phyloP scores from a whole-genome alignment of 2,329 filamentous ascomycete species.

The Fusarium scirpi region DNA sequence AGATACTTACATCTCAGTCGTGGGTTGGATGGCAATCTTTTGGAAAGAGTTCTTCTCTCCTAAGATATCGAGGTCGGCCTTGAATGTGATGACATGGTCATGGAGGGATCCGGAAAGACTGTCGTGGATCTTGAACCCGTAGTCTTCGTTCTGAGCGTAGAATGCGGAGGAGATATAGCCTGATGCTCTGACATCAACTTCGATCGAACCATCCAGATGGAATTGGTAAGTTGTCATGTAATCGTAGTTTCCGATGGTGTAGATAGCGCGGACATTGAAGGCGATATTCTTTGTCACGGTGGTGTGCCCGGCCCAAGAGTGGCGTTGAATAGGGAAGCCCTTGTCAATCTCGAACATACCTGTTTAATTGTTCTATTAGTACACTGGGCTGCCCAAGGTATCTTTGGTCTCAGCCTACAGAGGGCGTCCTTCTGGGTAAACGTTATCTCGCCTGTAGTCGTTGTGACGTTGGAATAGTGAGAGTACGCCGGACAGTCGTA shows the following conservation, averaged over 20 bases:
- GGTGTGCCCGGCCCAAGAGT: not conserved
- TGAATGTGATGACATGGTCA: conserved; percentile 8
- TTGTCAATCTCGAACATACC: conserved; percentile 16
- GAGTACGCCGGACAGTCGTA: conserved; percentile 9
- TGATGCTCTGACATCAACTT: not conserved
- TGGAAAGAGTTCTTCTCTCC: conserved; percentile 1
- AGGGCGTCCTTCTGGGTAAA: not conserved
- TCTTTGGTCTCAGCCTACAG: not conserved
- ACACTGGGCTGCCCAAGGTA: not conserved
- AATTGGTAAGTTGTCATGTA: conserved; percentile 9
- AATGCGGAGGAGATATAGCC: conserved; percentile 7
- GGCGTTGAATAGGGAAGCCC: conserved; percentile 8
- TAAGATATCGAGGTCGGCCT: not conserved
- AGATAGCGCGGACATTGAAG: conserved; percentile 7
- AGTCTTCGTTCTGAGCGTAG: conserved; percentile 10
- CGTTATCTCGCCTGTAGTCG: not conserved
- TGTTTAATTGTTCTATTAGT: not conserved
- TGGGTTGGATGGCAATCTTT: conserved; percentile 2
- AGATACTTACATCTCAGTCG: not conserved
- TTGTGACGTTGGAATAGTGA: not conserved
- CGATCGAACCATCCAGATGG: not conserved
- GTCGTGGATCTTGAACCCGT: conserved; percentile 1
- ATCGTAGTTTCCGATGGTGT: conserved; percentile 16
- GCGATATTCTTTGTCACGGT: conserved; percentile 14
- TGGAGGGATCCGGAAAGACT: not conserved